These are phyloP conservation scores for Bruguiera hainesii DNA, from an alignment of 441 rosid species.

Conservation along the genomic window DNA sequence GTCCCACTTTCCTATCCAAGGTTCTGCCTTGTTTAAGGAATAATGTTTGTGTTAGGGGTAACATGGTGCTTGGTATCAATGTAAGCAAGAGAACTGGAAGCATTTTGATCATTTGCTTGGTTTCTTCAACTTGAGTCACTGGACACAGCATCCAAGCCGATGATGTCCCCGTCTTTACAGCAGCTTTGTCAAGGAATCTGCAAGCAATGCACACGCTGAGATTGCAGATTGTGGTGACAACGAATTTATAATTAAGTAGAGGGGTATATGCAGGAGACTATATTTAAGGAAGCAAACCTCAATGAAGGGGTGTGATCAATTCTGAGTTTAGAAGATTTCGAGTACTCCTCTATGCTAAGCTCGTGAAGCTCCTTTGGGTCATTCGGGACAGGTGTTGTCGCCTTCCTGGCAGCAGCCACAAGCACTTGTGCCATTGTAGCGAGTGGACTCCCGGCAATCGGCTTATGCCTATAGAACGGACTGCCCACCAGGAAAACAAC, in stretches of 20 bases:
- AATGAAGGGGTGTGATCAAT: constrained; percentile 52
- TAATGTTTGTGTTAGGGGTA: constrained; percentile 58
- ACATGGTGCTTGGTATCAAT: constrained; percentile 62
- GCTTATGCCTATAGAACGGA: constrained; percentile 64
- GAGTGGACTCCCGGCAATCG: constrained; percentile 73
- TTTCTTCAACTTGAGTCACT: constrained; percentile 84
- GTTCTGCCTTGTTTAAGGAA: constrained; percentile 79
- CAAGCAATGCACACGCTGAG: constrained; percentile 7
- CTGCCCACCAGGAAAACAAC: constrained; percentile 57
- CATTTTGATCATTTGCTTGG: constrained; percentile 84
- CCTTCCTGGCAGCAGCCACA: constrained; percentile 61
- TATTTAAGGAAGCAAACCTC: constrained; percentile 27
- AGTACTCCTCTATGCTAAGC: constrained; percentile 43
- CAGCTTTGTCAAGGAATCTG: constrained; percentile 75
- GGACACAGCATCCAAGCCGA: constrained; percentile 63
- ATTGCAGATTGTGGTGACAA: neutral
- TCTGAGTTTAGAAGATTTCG: constrained; percentile 35
- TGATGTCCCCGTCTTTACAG: constrained; percentile 40
- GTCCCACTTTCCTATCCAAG: constrained; percentile 50
- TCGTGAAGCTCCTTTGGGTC: constrained; percentile 57
- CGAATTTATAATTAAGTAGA: no score
- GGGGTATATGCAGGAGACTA: neutral
- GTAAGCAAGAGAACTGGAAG: constrained; percentile 56
- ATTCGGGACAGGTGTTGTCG: constrained; percentile 33
- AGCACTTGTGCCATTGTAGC: constrained; percentile 61